These are phyloP conservation scores for Tulasnella sp. DNA, from an alignment of 768 basidiomycete genomes.

Conservation along the genomic window DNA sequence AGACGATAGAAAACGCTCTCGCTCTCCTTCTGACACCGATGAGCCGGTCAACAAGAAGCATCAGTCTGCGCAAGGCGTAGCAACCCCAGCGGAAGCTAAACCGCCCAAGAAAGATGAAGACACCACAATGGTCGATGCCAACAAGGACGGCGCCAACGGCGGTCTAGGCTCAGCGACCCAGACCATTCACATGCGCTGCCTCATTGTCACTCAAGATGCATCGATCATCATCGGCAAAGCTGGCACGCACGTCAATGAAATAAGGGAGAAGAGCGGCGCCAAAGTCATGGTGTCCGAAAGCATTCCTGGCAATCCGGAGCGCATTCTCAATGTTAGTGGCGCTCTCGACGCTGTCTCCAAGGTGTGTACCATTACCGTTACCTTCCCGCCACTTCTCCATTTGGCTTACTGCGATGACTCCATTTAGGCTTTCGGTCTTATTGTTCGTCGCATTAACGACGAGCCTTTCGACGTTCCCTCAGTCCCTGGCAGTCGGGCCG, in stretches of 20 bases:
- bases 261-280: slow-evolving; percentile 93
- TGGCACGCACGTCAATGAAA: slow-evolving; percentile 95
- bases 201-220: slow-evolving; percentile 98
- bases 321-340: slow-evolving; percentile 93
- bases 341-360: slow-evolving; percentile 98
- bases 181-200: slow-evolving; percentile 89
- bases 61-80: slow-evolving; percentile 7
- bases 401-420: not conserved
- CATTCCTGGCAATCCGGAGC: slow-evolving; percentile 98
- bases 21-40: slow-evolving; percentile 12
- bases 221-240: slow-evolving; percentile 97
- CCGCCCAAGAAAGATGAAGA: slow-evolving; percentile 5
- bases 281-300: slow-evolving; percentile 96
- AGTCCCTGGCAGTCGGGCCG: slow-evolving; percentile 93
- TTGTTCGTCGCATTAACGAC: slow-evolving; percentile 97
- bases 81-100: not conserved
- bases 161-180: slow-evolving; percentile 47
- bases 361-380: slow-evolving; percentile 36
- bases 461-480: slow-evolving; percentile 98
- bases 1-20: slow-evolving; percentile 11
- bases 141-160: slow-evolving; percentile 23
- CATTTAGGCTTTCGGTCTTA: slow-evolving; percentile 87
- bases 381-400: not conserved
- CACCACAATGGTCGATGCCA: not conserved
- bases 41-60: slow-evolving; percentile 4